Evolutionary conservation across 768 basidiomycete species (phyloP).

Genomic region (Leucosporidium creatinivorum): DNA sequence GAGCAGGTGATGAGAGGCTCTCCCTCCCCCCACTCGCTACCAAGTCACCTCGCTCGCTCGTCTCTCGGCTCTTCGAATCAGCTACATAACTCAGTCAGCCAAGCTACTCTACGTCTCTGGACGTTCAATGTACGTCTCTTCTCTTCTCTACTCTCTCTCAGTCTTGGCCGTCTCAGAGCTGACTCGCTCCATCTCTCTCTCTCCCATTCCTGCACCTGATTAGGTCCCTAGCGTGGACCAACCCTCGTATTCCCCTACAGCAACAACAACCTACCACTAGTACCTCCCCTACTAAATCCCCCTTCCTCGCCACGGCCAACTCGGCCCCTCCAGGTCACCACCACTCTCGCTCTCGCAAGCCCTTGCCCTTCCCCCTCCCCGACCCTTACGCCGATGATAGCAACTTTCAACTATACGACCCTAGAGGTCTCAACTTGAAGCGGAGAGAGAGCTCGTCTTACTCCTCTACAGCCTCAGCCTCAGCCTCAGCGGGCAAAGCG

Average conservation of each 20-base stretch:
- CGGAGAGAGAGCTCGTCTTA: too few relatives aligned
- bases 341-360: background rate
- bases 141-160: too few relatives aligned
- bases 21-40: background rate
- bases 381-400: slow-evolving; percentile 6
- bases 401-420: background rate
- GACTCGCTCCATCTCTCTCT: too few relatives aligned
- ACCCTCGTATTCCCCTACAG: background rate
- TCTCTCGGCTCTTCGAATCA: background rate
- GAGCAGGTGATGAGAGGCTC: background rate
- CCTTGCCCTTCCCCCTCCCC: slow-evolving; percentile 1
- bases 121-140: too few relatives aligned
- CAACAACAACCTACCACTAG: background rate
- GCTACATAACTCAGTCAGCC: too few relatives aligned
- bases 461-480: too few relatives aligned
- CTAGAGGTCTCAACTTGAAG: background rate
- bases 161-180: too few relatives aligned
- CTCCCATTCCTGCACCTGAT: too few relatives aligned
- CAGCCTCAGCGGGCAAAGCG: too few relatives aligned
- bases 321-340: background rate
- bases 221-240: too few relatives aligned
- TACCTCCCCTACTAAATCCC: background rate
- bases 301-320: background rate
- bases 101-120: too few relatives aligned
- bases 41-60: background rate